These are phyloP conservation scores for Cladosporium sp. DNA, from an alignment of 2,329 filamentous ascomycete species.

Conservation along the genomic window DNA sequence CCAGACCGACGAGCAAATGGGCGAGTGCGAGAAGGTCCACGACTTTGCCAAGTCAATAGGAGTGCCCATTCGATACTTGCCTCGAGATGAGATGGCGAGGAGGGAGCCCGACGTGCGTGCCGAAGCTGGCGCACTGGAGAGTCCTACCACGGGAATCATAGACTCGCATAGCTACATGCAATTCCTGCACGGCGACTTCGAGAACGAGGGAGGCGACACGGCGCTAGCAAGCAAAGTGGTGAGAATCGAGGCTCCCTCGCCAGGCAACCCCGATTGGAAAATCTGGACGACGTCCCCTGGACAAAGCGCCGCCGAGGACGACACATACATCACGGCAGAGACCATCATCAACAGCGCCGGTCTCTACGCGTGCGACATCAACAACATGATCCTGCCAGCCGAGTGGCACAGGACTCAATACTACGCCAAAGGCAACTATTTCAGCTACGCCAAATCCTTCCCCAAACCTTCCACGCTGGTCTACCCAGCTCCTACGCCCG, in stretches of 20 bases:
- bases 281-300: slow-evolving; percentile 47
- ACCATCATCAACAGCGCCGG: slow-evolving; percentile 84
- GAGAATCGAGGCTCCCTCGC: slow-evolving; percentile 48
- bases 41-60: slow-evolving; percentile 50
- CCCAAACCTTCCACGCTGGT: slow-evolving; percentile 71
- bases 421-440: slow-evolving; percentile 96
- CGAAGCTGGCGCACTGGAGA: slow-evolving; percentile 71
- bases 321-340: slow-evolving; percentile 61
- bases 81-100: slow-evolving; percentile 54
- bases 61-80: slow-evolving; percentile 71
- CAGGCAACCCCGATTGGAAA: slow-evolving; percentile 63
- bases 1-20: slow-evolving; percentile 67
- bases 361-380: slow-evolving; percentile 68
- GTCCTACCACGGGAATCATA: slow-evolving; percentile 81
- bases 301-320: slow-evolving; percentile 33
- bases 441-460: slow-evolving; percentile 66
- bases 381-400: slow-evolving; percentile 72
- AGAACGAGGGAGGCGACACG: slow-evolving; percentile 69
- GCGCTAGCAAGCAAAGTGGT: slow-evolving; percentile 67
- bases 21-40: slow-evolving; percentile 56
- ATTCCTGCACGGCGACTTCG: slow-evolving; percentile 70
- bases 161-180: slow-evolving; percentile 85
- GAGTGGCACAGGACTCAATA: slow-evolving; percentile 57
- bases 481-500: slow-evolving; percentile 81
- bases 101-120: slow-evolving; percentile 75